Conservation (phyloP, 768 basidiomycete genomes). For the Guyanaporus albipodus region DNA sequence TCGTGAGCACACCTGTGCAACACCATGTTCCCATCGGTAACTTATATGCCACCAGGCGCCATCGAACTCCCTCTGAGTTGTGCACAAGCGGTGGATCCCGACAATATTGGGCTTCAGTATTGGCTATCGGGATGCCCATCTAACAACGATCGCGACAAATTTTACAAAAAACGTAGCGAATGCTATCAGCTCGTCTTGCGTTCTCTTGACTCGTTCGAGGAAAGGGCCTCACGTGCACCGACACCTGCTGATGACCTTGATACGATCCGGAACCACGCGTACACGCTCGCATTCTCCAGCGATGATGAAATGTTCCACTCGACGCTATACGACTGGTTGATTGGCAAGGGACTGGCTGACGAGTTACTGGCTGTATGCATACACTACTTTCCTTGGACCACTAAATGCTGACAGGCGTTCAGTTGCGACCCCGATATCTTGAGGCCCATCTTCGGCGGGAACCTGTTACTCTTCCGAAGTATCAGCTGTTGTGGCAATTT, state of each 20-base stretch:
- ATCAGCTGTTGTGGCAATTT: slow-evolving; percentile 93
- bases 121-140: slow-evolving; percentile 62
- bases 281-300: slow-evolving; percentile 78
- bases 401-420: slow-evolving; percentile 10
- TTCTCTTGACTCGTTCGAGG: slow-evolving; percentile 77
- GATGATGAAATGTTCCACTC: slow-evolving; percentile 94
- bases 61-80: slow-evolving; percentile 83
- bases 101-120: slow-evolving; percentile 70
- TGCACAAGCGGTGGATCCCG: slow-evolving; percentile 72
- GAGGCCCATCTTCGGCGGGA: slow-evolving; percentile 84
- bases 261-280: slow-evolving; percentile 76
- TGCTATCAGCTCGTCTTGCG: slow-evolving; percentile 86
- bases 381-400: background rate
- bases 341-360: slow-evolving; percentile 73
- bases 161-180: slow-evolving; percentile 57
- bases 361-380: slow-evolving; percentile 81
- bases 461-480: slow-evolving; percentile 75
- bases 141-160: slow-evolving; percentile 54
- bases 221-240: slow-evolving; percentile 41
- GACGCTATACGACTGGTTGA: slow-evolving; percentile 92
- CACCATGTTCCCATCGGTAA: background rate
- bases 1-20: slow-evolving; percentile 11
- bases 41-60: slow-evolving; percentile 50
- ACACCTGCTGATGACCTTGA: slow-evolving; percentile 52
- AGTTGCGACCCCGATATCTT: slow-evolving; percentile 86